Conservation (phyloP, 345 rosid species). For the Populus tremula region DNA sequence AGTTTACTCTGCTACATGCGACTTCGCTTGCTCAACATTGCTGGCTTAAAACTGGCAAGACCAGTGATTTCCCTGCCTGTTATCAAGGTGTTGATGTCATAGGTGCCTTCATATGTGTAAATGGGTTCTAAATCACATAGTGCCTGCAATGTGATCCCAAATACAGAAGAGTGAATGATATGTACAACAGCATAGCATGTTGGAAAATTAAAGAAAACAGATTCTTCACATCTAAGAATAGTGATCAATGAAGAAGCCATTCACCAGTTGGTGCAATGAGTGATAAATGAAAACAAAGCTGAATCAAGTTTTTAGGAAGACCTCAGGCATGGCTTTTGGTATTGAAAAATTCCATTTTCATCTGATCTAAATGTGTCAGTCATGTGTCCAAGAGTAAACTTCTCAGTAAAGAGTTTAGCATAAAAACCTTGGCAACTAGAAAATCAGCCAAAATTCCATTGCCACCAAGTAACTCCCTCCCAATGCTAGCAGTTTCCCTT, state of each 20-base stretch:
- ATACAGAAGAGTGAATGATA: background rate
- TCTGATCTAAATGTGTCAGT: background rate
- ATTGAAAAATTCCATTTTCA: background rate
- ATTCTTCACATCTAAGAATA: background rate
- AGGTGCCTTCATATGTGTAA: slow-evolving; percentile 90
- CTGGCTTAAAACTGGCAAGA: slow-evolving; percentile 78
- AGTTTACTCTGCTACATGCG: slow-evolving; percentile 44
- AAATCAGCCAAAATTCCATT: slow-evolving; percentile 83
- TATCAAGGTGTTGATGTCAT: slow-evolving; percentile 83
- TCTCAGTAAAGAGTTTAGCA: background rate
- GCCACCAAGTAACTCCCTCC: slow-evolving; percentile 93
- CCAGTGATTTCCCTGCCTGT: slow-evolving; percentile 94
- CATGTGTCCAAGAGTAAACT: background rate
- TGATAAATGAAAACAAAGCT: background rate
- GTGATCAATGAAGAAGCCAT: background rate
- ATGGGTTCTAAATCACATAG: slow-evolving; percentile 98
- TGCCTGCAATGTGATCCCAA: slow-evolving; percentile 52
- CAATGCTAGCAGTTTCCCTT: slow-evolving; percentile 75
- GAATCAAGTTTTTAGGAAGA: background rate
- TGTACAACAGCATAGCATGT: background rate
- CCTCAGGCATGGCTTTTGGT: background rate
- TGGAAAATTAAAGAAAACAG: background rate
- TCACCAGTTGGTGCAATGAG: background rate
- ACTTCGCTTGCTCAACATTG: slow-evolving; percentile 41
- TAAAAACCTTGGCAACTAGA: slow-evolving; percentile 84